Evolutionary conservation across 148 eudicot species (phyloP).

Genomic region (Arctostaphylos glauca): DNA sequence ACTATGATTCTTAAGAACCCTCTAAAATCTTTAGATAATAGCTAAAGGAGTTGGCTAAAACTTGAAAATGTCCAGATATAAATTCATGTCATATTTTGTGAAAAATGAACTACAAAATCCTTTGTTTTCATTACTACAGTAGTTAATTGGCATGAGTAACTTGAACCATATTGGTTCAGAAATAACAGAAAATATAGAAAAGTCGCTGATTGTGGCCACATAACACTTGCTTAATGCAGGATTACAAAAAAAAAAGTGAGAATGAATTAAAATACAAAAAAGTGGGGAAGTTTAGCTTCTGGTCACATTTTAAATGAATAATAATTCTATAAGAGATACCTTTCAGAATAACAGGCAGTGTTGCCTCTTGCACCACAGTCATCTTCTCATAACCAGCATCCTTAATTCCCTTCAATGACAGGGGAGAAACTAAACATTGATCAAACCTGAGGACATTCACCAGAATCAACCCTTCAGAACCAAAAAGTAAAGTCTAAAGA

Average conservation of each 20-base stretch:
- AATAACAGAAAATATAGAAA: background rate
- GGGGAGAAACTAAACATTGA: conserved; percentile 68
- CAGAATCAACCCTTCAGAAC: conserved; percentile 7
- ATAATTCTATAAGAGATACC: conserved; percentile 33
- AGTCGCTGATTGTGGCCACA: background rate
- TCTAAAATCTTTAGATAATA: background rate
- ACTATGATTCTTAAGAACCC: background rate
- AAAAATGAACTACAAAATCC: background rate
- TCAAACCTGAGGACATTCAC: conserved; percentile 67
- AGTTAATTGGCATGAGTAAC: background rate
- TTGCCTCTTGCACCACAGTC: conserved; percentile 98
- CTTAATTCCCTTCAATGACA: conserved; percentile 71
- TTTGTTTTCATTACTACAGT: background rate
- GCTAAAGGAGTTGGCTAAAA: background rate
- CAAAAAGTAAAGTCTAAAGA: background rate
- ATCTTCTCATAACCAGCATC: conserved; percentile 92
- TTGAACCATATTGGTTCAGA: background rate
- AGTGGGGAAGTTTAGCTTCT: background rate
- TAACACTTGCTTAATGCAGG: background rate
- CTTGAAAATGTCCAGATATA: background rate
- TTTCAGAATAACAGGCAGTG: conserved; percentile 83
- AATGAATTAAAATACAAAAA: background rate
- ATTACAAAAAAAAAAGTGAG: background rate
- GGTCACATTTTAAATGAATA: background rate
- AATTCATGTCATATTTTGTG: background rate